Percentiles rank a stretch among this genome's conserved stretches.
These are phyloP conservation scores for Phialocephala sp. DNA, from an alignment of 2,329 filamentous ascomycete genomes.

Conservation along the genomic window DNA sequence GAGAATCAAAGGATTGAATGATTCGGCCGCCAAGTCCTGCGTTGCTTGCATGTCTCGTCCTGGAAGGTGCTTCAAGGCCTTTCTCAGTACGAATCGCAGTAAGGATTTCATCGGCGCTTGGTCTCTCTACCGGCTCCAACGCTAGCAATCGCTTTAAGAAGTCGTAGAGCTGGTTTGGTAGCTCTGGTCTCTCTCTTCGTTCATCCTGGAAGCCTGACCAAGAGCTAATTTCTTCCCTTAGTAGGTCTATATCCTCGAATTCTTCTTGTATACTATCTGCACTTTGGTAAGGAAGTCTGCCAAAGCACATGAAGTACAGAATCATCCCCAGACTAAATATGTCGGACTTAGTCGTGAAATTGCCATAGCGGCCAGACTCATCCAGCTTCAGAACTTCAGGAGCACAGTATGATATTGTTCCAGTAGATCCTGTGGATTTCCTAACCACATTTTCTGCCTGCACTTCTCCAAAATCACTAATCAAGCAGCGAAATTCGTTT, in stretches of 20 bases:
- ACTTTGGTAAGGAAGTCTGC: slow-evolving; percentile 80
- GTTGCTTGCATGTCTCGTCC: slow-evolving; percentile 35
- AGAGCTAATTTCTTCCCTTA: slow-evolving; percentile 82
- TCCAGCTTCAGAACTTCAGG: slow-evolving; percentile 85
- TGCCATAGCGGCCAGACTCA: slow-evolving; percentile 75
- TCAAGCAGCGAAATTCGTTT: slow-evolving; percentile 76
- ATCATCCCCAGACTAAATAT: slow-evolving; percentile 99
- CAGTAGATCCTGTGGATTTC: slow-evolving; percentile 91
- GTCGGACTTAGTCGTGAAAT: slow-evolving; percentile 96
- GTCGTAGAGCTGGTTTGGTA: slow-evolving; percentile 85
- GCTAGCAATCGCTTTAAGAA: slow-evolving; percentile 83
- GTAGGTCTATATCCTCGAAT: slow-evolving; percentile 84
- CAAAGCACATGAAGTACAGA: slow-evolving; percentile 97
- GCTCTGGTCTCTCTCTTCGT: slow-evolving; percentile 74
- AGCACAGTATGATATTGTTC: slow-evolving; percentile 96
- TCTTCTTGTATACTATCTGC: slow-evolving; percentile 90
- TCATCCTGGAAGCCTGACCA: slow-evolving; percentile 90
- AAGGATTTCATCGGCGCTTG: slow-evolving; percentile 85
- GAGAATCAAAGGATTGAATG: slow-evolving; percentile 43
- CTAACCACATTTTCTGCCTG: slow-evolving; percentile 81
- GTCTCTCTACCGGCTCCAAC: slow-evolving; percentile 75
- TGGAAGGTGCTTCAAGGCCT: slow-evolving; percentile 39
- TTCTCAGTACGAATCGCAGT: slow-evolving; percentile 42
- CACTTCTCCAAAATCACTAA: slow-evolving; percentile 98
- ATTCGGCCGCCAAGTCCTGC: slow-evolving; percentile 35